phyloP scores from a whole-genome alignment of 2,329 filamentous ascomycete species.

The Fusarium irregulare region DNA sequence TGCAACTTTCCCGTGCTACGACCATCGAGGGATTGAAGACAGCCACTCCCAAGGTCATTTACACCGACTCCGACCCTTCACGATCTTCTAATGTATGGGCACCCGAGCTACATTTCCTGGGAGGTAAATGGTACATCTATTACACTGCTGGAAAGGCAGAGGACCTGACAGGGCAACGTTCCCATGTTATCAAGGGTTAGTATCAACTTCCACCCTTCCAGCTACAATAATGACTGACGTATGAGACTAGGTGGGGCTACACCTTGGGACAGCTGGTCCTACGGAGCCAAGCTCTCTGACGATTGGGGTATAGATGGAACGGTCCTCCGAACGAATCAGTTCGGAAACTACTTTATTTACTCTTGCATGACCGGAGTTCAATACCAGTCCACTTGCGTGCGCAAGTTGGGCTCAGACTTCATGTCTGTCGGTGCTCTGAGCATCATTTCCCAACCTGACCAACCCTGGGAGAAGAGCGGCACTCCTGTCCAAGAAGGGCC shows the following conservation, averaged over 20 bases:
- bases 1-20: constrained; percentile 64
- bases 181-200: constrained; percentile 63
- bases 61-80: constrained; percentile 57
- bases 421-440: constrained; percentile 55
- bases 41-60: constrained; percentile 62
- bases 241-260: constrained; percentile 57
- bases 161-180: constrained; percentile 61
- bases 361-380: constrained; percentile 61
- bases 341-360: constrained; percentile 64
- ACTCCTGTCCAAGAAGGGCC: constrained; percentile 67
- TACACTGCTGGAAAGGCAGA: constrained; percentile 61
- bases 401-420: constrained; percentile 55
- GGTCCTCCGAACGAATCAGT: constrained; percentile 59
- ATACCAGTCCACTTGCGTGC: constrained; percentile 54
- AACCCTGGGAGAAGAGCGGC: constrained; percentile 62
- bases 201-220: neutral
- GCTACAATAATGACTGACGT: accelerated
- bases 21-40: constrained; percentile 67
- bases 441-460: constrained; percentile 63
- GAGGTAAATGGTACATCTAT: constrained; percentile 65
- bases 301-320: constrained; percentile 67
- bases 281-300: constrained; percentile 58
- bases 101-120: constrained; percentile 65
- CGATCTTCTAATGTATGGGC: constrained; percentile 69
- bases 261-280: constrained; percentile 64